Percentiles rank a stretch among this genome's conserved stretches.
These are phyloP conservation scores for Boletus edulis DNA, from an alignment of 768 basidiomycete genomes.

Conservation along the genomic window DNA sequence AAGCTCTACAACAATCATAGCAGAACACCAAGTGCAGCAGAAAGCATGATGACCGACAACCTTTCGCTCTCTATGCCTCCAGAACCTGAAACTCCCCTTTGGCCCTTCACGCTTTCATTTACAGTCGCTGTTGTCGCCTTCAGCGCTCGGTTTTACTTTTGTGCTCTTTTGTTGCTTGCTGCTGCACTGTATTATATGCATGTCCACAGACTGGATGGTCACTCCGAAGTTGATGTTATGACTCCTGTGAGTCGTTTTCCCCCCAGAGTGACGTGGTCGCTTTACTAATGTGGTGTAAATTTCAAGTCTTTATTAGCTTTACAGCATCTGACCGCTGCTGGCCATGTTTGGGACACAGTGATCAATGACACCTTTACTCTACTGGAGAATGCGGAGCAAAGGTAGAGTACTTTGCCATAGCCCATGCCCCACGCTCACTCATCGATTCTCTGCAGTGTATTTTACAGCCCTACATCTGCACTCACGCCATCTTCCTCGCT, in stretches of 20 bases:
- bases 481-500: slow-evolving; percentile 35
- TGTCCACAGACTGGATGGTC: slow-evolving; percentile 32
- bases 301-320: slow-evolving; percentile 62
- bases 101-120: slow-evolving; percentile 40
- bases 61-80: slow-evolving; percentile 26
- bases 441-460: slow-evolving; percentile 26
- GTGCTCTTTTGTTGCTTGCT: slow-evolving; percentile 39
- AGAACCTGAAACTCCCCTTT: slow-evolving; percentile 36
- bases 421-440: not conserved
- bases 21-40: slow-evolving; percentile 40
- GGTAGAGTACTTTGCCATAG: slow-evolving; percentile 38
- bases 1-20: slow-evolving; percentile 38
- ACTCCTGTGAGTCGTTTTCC: slow-evolving; percentile 44
- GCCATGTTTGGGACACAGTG: slow-evolving; percentile 70
- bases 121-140: slow-evolving; percentile 40
- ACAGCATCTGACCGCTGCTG: slow-evolving; percentile 64
- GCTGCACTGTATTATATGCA: slow-evolving; percentile 40
- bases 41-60: slow-evolving; percentile 23
- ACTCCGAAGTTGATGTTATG: slow-evolving; percentile 46
- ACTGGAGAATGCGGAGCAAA: slow-evolving; percentile 69
- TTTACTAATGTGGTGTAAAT: slow-evolving; percentile 6
- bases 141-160: slow-evolving; percentile 42
- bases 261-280: not conserved
- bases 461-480: slow-evolving; percentile 43
- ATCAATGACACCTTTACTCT: slow-evolving; percentile 65